Evolutionary conservation across 768 basidiomycete species (phyloP).

Genomic region (Pleurotus sapidus): DNA sequence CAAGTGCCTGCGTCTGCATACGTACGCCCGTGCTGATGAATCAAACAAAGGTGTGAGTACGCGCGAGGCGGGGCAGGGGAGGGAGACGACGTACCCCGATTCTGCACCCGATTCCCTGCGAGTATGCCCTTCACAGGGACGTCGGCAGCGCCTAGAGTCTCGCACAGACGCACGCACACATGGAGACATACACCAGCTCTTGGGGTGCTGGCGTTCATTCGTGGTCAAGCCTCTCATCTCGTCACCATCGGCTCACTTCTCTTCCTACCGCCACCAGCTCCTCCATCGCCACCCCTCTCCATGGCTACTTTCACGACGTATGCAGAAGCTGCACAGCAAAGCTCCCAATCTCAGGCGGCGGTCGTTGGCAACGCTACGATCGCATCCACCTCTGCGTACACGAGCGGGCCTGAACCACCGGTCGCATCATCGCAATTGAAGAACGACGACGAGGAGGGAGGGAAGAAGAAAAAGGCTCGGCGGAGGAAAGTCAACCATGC

Average conservation of each 20-base stretch:
- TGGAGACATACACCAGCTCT: too few species aligned
- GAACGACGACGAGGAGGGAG: conserved; percentile 35
- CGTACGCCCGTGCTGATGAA: too few species aligned
- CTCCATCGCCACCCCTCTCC: background rate
- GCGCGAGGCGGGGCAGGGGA: too few species aligned
- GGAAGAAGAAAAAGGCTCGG: conserved; percentile 55
- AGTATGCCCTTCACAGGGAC: too few species aligned
- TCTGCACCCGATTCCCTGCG: too few species aligned
- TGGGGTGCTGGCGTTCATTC: too few species aligned
- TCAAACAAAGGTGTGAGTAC: too few species aligned
- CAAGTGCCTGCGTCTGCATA: too few species aligned
- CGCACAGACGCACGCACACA: too few species aligned
- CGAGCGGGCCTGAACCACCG: background rate
- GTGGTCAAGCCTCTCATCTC: background rate
- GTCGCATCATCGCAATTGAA: conserved; percentile 8
- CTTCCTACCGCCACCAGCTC: background rate
- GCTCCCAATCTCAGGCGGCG: background rate
- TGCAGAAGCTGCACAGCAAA: conserved; percentile 3
- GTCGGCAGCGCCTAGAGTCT: too few species aligned
- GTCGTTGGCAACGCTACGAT: background rate
- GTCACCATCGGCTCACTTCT: background rate
- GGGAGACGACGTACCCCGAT: too few species aligned
- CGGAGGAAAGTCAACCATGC: conserved; percentile 90
- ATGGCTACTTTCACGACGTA: conserved; percentile 4
- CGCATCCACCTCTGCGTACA: background rate